These are phyloP conservation scores for Paraglomus occultum DNA, from an alignment of 192 early-diverging fungal species.

Conservation along the genomic window DNA sequence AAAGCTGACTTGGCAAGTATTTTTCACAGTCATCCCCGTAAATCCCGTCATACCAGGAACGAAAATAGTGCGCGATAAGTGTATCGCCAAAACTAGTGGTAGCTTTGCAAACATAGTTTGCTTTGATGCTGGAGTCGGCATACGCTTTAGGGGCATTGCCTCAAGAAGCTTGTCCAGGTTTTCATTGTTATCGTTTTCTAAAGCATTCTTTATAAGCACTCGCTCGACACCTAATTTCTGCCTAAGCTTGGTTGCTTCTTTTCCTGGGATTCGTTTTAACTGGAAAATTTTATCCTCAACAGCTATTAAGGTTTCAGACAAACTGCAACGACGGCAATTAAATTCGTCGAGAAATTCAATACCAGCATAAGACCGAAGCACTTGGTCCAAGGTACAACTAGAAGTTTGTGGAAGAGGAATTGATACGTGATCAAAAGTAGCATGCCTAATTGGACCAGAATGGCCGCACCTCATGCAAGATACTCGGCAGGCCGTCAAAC, in stretches of 20 bases:
- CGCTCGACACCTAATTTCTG: not conserved
- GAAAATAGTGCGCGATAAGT: slow-evolving; percentile 83
- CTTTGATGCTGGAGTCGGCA: slow-evolving; percentile 33
- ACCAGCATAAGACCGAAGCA: slow-evolving; percentile 21
- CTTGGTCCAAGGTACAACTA: slow-evolving; percentile 8
- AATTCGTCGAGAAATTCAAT: slow-evolving; percentile 27
- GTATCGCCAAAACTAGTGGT: slow-evolving; percentile 77
- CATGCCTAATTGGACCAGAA: slow-evolving; percentile 30
- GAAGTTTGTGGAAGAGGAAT: slow-evolving; percentile 22
- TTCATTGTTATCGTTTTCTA: slow-evolving; percentile 13
- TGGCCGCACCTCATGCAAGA: slow-evolving; percentile 76
- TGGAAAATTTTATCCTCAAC: slow-evolving; percentile 2
- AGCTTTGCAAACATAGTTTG: slow-evolving; percentile 86
- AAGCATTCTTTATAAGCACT: slow-evolving; percentile 7
- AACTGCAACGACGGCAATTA: slow-evolving; percentile 23
- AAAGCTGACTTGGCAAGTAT: slow-evolving; percentile 71
- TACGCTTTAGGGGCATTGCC: not conserved
- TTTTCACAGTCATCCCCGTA: slow-evolving; percentile 61
- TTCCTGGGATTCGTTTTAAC: not conserved
- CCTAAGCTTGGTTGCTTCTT: not conserved
- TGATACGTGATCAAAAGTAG: slow-evolving; percentile 27
- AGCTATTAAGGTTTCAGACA: slow-evolving; percentile 15
- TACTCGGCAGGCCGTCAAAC: slow-evolving; percentile 65
- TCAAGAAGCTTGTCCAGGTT: not conserved
- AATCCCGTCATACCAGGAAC: slow-evolving; percentile 55